A percentile compares a stretch with the other conserved stretches of the same genome.
Conservation (phyloP, 2,329 filamentous ascomycete genomes). For the Phialophora tarda region DNA sequence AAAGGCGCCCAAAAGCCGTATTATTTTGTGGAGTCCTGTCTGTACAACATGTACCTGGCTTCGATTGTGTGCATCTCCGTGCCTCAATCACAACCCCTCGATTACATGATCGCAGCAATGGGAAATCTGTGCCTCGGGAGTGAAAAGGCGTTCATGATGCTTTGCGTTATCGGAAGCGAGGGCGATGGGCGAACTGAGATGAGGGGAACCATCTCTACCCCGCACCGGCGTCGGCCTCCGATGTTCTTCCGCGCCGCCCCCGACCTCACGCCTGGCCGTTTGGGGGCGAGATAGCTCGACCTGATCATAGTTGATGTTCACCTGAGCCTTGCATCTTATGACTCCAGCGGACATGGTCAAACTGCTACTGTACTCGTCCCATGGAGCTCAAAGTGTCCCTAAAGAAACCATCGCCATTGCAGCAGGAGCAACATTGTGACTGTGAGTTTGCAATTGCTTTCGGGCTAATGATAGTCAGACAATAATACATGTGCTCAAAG, state of each 20-base stretch:
- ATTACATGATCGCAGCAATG: slow-evolving; percentile 5
- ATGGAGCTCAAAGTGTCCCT: too few relatives aligned
- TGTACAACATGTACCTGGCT: not conserved
- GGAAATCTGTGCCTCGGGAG: slow-evolving; percentile 9
- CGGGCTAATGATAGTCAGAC: too few relatives aligned
- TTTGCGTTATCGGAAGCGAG: slow-evolving; percentile 5
- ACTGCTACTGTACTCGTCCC: too few relatives aligned
- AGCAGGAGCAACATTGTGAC: too few relatives aligned
- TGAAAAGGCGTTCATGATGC: not conserved
- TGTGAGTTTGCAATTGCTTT: too few relatives aligned
- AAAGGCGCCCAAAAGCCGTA: slow-evolving; percentile 1
- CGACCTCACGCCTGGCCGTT: too few relatives aligned
- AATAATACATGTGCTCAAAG: too few relatives aligned
- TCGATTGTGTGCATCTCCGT: slow-evolving; percentile 13
- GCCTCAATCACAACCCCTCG: slow-evolving; percentile 14
- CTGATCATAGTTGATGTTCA: too few relatives aligned
- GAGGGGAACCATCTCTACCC: not conserved
- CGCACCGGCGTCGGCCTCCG: not conserved
- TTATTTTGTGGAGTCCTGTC: not conserved
- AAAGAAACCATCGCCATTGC: too few relatives aligned
- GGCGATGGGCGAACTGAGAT: not conserved
- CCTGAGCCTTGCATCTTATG: too few relatives aligned
- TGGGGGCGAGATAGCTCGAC: too few relatives aligned
- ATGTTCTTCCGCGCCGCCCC: not conserved
- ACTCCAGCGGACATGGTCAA: too few relatives aligned